phyloP scores from a whole-genome alignment of 2,329 filamentous ascomycete genomes.

The Pezizomycotina sp. region DNA sequence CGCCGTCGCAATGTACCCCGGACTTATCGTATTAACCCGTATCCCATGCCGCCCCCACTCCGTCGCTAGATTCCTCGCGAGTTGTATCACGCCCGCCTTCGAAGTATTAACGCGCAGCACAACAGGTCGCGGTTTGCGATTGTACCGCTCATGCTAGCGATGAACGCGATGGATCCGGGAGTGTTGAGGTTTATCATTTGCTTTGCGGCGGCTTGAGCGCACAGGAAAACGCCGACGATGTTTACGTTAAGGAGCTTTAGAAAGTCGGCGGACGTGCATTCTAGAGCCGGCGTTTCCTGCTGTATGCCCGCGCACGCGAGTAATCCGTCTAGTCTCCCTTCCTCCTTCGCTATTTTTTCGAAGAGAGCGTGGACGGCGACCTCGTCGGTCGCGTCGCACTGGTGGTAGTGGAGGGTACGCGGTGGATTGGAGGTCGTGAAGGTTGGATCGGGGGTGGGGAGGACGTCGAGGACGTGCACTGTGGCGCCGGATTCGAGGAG shows the following conservation, averaged over 20 bases:
- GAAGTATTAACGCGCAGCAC: constrained; percentile 56
- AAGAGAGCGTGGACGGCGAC: constrained; percentile 50
- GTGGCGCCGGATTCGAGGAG: constrained; percentile 57
- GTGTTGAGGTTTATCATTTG: constrained; percentile 44
- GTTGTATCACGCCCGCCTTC: constrained; percentile 57
- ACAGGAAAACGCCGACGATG: constrained; percentile 71
- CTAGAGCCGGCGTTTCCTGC: constrained; percentile 66
- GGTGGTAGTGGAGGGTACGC: constrained; percentile 55
- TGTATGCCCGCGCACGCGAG: constrained; percentile 57
- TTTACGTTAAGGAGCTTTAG: constrained; percentile 72
- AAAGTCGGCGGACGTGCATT: constrained; percentile 59
- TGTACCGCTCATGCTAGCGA: constrained; percentile 54
- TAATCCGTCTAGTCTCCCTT: constrained; percentile 62
- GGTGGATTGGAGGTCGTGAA: constrained; percentile 46
- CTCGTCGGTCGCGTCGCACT: constrained; percentile 64
- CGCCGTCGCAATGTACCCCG: constrained; percentile 62
- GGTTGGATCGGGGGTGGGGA: constrained; percentile 43
- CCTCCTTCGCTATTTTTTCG: constrained; percentile 48
- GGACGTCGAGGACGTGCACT: constrained; percentile 52
- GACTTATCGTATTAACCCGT: constrained; percentile 64
- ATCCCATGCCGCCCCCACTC: constrained; percentile 61
- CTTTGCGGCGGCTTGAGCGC: constrained; percentile 70
- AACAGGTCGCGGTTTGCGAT: constrained; percentile 50
- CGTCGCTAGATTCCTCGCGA: constrained; percentile 50
- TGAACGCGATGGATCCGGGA: constrained; percentile 46